Conservation (phyloP, 805 yeast genomes). For the Danielia reshetovae region DNA sequence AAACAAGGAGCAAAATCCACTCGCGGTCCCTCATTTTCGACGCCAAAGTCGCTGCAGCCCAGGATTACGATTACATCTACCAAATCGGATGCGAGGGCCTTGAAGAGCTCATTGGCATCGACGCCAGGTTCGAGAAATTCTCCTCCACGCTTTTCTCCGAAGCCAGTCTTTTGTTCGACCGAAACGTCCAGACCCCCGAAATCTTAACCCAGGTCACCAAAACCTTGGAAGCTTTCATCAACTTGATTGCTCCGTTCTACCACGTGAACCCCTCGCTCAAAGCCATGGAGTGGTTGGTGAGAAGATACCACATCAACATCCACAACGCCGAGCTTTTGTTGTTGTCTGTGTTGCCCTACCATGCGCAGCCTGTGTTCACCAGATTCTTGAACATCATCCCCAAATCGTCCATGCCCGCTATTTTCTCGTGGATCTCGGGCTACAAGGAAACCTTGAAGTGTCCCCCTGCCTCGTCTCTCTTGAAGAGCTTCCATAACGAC, state of each 20-base stretch:
- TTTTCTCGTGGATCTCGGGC: conserved; percentile 67
- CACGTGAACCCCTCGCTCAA: conserved; percentile 69
- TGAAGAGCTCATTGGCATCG: conserved; percentile 65
- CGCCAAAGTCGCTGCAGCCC: conserved; percentile 85
- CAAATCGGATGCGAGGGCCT: conserved; percentile 72
- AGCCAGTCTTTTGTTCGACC: conserved; percentile 72
- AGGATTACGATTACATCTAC: conserved; percentile 82
- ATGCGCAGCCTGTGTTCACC: conserved; percentile 66
- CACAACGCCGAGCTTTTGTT: conserved; percentile 72
- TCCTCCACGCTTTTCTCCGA: conserved; percentile 75
- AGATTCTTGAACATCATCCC: conserved; percentile 72
- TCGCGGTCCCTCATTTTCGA: conserved; percentile 85
- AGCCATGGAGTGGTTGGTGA: conserved; percentile 91
- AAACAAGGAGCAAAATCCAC: conserved; percentile 80
- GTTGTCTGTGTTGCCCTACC: conserved; percentile 77
- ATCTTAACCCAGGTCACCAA: conserved; percentile 69
- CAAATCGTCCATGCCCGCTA: conserved; percentile 59
- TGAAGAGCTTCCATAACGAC: conserved; percentile 69
- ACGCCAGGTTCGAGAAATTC: conserved; percentile 71
- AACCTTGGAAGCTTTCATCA: conserved; percentile 71
- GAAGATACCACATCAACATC: conserved; percentile 83
- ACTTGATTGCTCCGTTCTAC: conserved; percentile 73
- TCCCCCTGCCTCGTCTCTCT: conserved; percentile 67
- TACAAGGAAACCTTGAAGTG: conserved; percentile 59
- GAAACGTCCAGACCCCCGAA: conserved; percentile 77